These are phyloP conservation scores for Hibiscus tridactylites DNA, from an alignment of 345 rosid species.

Conservation along the genomic window DNA sequence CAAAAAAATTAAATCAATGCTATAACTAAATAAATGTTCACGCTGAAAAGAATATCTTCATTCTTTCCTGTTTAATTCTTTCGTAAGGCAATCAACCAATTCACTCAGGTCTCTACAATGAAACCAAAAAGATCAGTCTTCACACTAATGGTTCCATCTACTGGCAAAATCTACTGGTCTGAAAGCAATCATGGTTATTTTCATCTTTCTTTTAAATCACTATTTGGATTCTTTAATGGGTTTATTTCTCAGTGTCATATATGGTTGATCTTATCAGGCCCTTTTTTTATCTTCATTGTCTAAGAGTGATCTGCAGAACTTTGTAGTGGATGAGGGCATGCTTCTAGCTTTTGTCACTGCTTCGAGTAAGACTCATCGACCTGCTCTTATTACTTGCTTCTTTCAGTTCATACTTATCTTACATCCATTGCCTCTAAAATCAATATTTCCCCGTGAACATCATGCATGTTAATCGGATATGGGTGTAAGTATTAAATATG, in stretches of 20 bases:
- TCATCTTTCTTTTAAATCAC: background rate
- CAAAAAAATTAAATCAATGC: no score
- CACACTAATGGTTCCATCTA: constrained; percentile 62
- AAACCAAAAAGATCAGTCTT: constrained; percentile 47
- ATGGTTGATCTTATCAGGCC: constrained; percentile 32
- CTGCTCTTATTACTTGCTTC: background rate
- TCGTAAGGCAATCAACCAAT: constrained; percentile 6
- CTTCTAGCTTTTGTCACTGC: constrained; percentile 72
- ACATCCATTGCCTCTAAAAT: background rate
- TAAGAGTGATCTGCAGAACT: constrained; percentile 56
- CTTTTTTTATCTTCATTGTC: constrained; percentile 28
- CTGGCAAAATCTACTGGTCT: constrained; percentile 39
- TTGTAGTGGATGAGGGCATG: constrained; percentile 61
- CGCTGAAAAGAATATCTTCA: no score
- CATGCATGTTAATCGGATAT: background rate
- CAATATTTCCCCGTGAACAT: background rate
- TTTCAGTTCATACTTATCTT: background rate
- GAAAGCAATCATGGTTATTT: constrained; percentile 59
- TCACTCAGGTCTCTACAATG: constrained; percentile 46
- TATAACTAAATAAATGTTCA: no score
- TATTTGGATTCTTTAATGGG: background rate
- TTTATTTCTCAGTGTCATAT: background rate
- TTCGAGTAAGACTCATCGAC: constrained; percentile 30
- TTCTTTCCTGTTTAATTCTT: no score
- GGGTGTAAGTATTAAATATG: background rate